A percentile compares a stretch with the other conserved stretches of the same genome.
phyloP scores from a whole-genome alignment of 2,329 filamentous ascomycete genomes.

The Myriosclerotinia duriaeana region DNA sequence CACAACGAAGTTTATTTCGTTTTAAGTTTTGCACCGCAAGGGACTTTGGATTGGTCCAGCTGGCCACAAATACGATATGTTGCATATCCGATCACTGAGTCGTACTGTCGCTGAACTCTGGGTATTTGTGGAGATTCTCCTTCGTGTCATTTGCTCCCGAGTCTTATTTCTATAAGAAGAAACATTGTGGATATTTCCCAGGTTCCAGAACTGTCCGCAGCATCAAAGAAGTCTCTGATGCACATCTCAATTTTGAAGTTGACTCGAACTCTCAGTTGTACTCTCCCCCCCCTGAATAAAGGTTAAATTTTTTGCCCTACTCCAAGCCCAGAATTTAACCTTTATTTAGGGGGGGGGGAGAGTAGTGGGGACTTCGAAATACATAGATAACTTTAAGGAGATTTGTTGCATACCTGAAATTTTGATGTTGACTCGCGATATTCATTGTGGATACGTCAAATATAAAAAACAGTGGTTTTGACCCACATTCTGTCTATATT shows the following conservation, averaged over 20 bases:
- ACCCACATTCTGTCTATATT: too few species aligned
- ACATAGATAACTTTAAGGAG: neutral
- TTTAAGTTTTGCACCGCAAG: neutral
- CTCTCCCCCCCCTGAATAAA: too few species aligned
- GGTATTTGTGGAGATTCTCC: neutral
- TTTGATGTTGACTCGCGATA: neutral
- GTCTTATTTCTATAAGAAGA: neutral
- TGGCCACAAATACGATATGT: neutral
- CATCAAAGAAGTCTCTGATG: conserved; percentile 1
- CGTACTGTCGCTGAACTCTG: neutral
- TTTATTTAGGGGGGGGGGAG: too few species aligned
- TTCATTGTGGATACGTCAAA: neutral
- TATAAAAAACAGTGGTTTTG: too few species aligned
- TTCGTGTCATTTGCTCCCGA: neutral
- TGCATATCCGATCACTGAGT: conserved; percentile 1
- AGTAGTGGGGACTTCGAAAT: neutral
- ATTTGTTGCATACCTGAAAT: neutral
- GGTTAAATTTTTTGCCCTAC: too few species aligned
- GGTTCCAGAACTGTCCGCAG: neutral
- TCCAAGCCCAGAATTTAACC: too few species aligned
- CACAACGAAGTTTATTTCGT: neutral
- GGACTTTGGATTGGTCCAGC: neutral
- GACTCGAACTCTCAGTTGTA: neutral
- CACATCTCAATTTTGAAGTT: neutral
- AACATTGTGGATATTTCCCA: neutral